These are phyloP conservation scores for Conticribra weissflogii DNA, from an alignment of 108 stramenopile species.

Conservation along the genomic window DNA sequence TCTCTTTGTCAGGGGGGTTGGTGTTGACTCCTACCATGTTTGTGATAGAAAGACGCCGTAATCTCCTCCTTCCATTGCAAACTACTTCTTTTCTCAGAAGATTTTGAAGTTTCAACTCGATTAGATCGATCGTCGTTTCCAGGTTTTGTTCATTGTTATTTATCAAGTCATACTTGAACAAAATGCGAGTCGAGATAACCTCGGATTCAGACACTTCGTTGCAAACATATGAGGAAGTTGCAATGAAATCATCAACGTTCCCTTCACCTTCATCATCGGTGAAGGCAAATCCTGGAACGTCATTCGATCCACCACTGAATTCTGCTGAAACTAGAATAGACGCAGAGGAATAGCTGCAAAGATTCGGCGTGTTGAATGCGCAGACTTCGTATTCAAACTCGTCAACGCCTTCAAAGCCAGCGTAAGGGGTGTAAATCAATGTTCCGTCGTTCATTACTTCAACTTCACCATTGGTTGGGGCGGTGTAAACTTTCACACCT, in stretches of 20 bases:
- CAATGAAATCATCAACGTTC: neutral
- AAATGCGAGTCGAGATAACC: conserved; percentile 2
- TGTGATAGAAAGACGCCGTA: conserved; percentile 8
- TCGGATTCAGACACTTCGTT: neutral
- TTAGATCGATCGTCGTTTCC: neutral
- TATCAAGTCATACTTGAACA: conserved; percentile 11
- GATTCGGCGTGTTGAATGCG: neutral
- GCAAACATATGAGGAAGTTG: conserved; percentile 15
- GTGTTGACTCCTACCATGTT: conserved; percentile 16
- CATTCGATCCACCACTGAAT: neutral
- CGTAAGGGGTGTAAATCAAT: neutral
- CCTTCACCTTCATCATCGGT: neutral
- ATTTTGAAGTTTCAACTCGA: conserved; percentile 13
- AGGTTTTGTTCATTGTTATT: neutral
- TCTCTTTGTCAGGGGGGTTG: conserved; percentile 16
- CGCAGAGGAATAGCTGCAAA: neutral
- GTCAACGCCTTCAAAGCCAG: neutral
- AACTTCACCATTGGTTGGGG: neutral
- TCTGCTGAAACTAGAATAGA: neutral
- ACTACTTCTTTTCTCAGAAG: conserved; percentile 7
- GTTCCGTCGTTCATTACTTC: neutral
- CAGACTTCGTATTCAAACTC: neutral
- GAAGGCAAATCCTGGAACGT: neutral
- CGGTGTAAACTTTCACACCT: neutral
- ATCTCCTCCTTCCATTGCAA: neutral